Percentiles rank a stretch among this genome's conserved stretches.
Evolutionary conservation across 129 eudicot genomes (phyloP).

Genomic region (Helianthus annuus): DNA sequence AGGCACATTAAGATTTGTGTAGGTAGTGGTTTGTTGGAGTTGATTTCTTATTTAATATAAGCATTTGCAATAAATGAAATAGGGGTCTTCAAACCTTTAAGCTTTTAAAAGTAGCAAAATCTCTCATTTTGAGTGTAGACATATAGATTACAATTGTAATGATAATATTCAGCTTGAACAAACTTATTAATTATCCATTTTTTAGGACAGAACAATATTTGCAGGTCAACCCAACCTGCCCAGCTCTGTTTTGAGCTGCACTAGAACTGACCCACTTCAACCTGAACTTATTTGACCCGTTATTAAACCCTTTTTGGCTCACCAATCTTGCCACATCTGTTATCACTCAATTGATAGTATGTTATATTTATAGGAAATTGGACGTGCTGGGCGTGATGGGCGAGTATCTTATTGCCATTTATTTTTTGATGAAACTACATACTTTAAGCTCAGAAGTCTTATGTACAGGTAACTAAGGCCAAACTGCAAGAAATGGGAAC

Average conservation of each 20-base stretch:
- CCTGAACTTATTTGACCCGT: not conserved
- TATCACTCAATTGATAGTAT: slow-evolving; percentile 2
- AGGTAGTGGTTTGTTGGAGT: too few species aligned
- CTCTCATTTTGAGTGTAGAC: too few species aligned
- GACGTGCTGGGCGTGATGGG: slow-evolving; percentile 99
- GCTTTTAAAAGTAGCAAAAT: too few species aligned
- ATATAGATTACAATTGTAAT: not conserved
- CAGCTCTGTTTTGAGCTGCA: not conserved
- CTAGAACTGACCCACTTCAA: not conserved
- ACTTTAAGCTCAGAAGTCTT: slow-evolving; percentile 82
- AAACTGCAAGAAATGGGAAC: not conserved
- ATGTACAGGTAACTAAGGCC: slow-evolving; percentile 38
- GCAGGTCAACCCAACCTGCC: not conserved
- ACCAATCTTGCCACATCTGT: not conserved
- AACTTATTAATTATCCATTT: not conserved
- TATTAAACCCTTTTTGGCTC: not conserved
- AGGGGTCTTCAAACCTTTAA: too few species aligned
- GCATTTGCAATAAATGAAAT: too few species aligned
- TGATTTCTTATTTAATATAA: too few species aligned
- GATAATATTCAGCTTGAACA: not conserved
- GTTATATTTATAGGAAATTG: slow-evolving; percentile 64
- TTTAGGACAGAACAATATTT: not conserved
- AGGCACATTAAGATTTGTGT: too few species aligned
- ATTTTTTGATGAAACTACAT: slow-evolving; percentile 73
- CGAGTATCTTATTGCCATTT: slow-evolving; percentile 89